A percentile compares a stretch with the other conserved stretches of the same genome.
phyloP scores from a whole-genome alignment of 2,329 filamentous ascomycete genomes.

The Fragosphaeria purpurea region DNA sequence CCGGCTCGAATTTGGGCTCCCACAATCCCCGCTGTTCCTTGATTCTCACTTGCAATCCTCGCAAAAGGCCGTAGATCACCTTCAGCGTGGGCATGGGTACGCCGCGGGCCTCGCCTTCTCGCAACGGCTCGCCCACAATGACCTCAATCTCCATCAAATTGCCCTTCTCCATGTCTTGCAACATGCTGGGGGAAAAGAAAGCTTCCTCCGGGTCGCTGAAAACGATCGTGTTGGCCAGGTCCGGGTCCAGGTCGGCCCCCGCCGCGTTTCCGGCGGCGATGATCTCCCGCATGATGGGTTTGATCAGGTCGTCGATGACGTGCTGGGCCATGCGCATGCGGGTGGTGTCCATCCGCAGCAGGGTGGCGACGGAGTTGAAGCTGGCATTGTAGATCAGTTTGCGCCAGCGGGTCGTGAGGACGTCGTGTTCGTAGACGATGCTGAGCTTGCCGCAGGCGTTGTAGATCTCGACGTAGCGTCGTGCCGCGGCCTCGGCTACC shows the following conservation, averaged over 20 bases:
- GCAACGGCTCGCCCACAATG: slow-evolving; percentile 45
- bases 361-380: slow-evolving; percentile 8
- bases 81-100: slow-evolving; percentile 39
- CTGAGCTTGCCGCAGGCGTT: slow-evolving; percentile 70
- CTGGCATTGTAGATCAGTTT: slow-evolving; percentile 11
- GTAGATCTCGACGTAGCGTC: slow-evolving; percentile 32
- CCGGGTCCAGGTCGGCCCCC: slow-evolving; percentile 32
- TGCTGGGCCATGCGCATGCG: slow-evolving; percentile 4
- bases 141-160: slow-evolving; percentile 48
- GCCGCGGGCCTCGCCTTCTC: slow-evolving; percentile 36
- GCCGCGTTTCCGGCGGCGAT: slow-evolving; percentile 31
- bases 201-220: slow-evolving; percentile 36
- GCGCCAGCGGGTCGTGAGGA: slow-evolving; percentile 7
- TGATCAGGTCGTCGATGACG: slow-evolving; percentile 25
- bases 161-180: slow-evolving; percentile 40
- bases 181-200: slow-evolving; percentile 43
- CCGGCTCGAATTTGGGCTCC: too few relatives aligned
- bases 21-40: too few relatives aligned
- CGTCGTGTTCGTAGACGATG: slow-evolving; percentile 44
- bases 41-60: slow-evolving; percentile 29
- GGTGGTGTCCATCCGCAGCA: slow-evolving; percentile 8
- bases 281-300: slow-evolving; percentile 44
- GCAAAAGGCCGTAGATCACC: slow-evolving; percentile 37
- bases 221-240: slow-evolving; percentile 35
- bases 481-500: not conserved